A percentile compares a stretch with the other conserved stretches of the same genome.
These are phyloP conservation scores for Xylaria polymorpha DNA, from an alignment of 2,329 filamentous ascomycete genomes.

Conservation along the genomic window DNA sequence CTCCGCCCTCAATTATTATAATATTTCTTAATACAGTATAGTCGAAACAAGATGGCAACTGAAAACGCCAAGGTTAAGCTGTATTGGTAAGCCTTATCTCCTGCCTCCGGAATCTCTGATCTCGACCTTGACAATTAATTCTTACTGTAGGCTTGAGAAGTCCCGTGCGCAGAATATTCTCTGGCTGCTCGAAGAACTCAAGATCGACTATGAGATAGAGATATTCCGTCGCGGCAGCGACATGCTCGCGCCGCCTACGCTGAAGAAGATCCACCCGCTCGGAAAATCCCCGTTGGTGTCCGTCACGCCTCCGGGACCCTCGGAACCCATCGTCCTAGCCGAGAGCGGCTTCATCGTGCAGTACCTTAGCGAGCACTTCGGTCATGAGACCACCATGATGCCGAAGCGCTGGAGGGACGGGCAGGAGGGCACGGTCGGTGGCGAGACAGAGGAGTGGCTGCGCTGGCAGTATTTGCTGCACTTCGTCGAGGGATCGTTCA, in stretches of 20 bases:
- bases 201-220: constrained; percentile 82
- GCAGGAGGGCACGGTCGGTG: constrained; percentile 66
- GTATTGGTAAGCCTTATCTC: constrained; percentile 63
- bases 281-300: constrained; percentile 87
- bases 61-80: constrained; percentile 67
- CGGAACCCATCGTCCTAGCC: constrained; percentile 71
- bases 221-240: constrained; percentile 75
- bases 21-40: not conserved
- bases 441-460: constrained; percentile 71
- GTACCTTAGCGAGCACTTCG: constrained; percentile 78
- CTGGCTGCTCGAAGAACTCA: constrained; percentile 87
- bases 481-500: constrained; percentile 86
- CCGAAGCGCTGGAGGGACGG: constrained; percentile 67
- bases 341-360: constrained; percentile 86
- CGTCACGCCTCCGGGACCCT: constrained; percentile 59
- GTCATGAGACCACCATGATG: constrained; percentile 59
- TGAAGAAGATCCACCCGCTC: constrained; percentile 83
- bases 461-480: constrained; percentile 78
- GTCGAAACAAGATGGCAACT: constrained; percentile 42
- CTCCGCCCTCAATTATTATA: not conserved
- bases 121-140: constrained; percentile 27
- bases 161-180: constrained; percentile 86
- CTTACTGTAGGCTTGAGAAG: constrained; percentile 76
- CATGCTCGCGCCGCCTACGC: constrained; percentile 77
- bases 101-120: too few relatives aligned